Percentiles rank a stretch among this genome's conserved stretches.
Conservation (phyloP, 2,329 filamentous ascomycete species). For the Cordyceps farinosa region DNA sequence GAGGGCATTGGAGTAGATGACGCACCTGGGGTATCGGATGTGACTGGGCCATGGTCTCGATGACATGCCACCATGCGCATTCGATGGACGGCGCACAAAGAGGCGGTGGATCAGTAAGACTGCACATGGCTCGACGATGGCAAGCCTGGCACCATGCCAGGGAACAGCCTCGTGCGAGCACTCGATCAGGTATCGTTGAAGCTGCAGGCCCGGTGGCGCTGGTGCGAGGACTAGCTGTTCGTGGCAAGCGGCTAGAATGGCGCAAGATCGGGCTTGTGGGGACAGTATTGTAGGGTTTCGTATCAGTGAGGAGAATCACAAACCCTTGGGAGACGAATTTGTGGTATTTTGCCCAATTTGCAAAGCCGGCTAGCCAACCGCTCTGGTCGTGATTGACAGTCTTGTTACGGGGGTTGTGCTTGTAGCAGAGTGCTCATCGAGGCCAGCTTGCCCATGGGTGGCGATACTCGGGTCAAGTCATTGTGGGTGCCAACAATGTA, state of each 20-base stretch:
- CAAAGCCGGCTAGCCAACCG: background rate
- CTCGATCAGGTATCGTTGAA: slow-evolving; percentile 1
- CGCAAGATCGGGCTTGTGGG: slow-evolving; percentile 14
- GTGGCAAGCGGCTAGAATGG: background rate
- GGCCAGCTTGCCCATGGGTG: background rate
- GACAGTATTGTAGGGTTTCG: background rate
- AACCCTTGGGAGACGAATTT: background rate
- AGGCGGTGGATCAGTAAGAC: background rate
- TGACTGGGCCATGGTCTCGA: background rate
- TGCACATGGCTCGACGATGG: slow-evolving; percentile 2
- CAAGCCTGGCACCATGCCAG: background rate
- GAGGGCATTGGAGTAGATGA: slow-evolving; percentile 1
- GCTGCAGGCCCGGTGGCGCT: slow-evolving; percentile 8
- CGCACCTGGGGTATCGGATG: background rate
- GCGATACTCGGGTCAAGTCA: background rate
- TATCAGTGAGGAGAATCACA: background rate
- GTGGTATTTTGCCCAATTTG: background rate
- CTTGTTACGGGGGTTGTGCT: background rate
- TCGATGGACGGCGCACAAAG: slow-evolving; percentile 2
- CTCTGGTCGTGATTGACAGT: background rate
- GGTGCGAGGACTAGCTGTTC: slow-evolving; percentile 5
- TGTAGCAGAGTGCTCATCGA: background rate
- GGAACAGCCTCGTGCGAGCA: slow-evolving; percentile 2
- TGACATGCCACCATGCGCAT: background rate
- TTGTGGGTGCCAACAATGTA: background rate